phyloP scores from a whole-genome alignment of 768 basidiomycete genomes.

The Lentinula sp. region DNA sequence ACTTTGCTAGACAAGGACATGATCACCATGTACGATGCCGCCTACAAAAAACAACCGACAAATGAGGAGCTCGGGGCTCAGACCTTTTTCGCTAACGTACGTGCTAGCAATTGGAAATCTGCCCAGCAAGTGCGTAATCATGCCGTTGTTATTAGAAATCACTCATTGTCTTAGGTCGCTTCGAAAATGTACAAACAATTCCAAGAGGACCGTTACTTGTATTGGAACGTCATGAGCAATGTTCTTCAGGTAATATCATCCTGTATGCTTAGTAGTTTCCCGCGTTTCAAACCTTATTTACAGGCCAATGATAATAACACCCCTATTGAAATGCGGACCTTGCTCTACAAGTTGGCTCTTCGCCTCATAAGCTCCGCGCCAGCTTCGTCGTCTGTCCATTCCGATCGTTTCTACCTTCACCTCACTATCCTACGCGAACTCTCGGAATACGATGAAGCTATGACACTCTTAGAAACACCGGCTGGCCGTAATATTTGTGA shows the following conservation, averaged over 20 bases:
- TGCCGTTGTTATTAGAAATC: not conserved
- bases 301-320: constrained; percentile 71
- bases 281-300: not conserved
- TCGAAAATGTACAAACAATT: constrained; percentile 82
- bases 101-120: constrained; percentile 78
- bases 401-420: constrained; percentile 78
- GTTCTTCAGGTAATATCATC: constrained; percentile 58
- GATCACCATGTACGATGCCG: constrained; percentile 81
- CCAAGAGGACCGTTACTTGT: constrained; percentile 74
- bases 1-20: constrained; percentile 57
- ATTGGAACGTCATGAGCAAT: constrained; percentile 78
- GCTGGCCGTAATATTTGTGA: constrained; percentile 62
- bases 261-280: not conserved
- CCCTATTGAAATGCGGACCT: constrained; percentile 50
- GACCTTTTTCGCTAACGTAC: constrained; percentile 80
- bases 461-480: constrained; percentile 61
- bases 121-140: constrained; percentile 63
- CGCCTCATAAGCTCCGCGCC: constrained; percentile 61
- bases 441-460: constrained; percentile 63
- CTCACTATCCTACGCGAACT: constrained; percentile 67
- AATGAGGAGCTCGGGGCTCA: constrained; percentile 84
- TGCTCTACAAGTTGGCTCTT: constrained; percentile 75
- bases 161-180: constrained; percentile 45
- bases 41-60: constrained; percentile 71
- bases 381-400: constrained; percentile 53